Percentiles rank a stretch among this genome's conserved stretches.
phyloP scores from a whole-genome alignment of 805 yeast species.

The Ogataea zsoltii region DNA sequence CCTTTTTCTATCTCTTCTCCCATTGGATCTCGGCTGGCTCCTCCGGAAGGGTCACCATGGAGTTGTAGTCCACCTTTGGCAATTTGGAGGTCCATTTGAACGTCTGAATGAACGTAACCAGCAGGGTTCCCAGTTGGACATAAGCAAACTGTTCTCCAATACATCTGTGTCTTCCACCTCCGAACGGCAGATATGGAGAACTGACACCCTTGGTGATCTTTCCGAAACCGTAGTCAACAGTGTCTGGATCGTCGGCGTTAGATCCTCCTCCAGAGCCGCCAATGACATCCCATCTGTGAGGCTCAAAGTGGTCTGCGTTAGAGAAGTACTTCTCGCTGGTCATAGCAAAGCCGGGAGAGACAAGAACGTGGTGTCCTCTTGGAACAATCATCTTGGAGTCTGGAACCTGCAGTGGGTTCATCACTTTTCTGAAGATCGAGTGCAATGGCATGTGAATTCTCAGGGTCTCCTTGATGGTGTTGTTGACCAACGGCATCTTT shows the following conservation, averaged over 20 bases:
- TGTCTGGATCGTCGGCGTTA: conserved; percentile 40
- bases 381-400: conserved; percentile 81
- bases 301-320: conserved; percentile 67
- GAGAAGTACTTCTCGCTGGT: conserved; percentile 78
- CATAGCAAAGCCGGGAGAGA: conserved; percentile 91
- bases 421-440: conserved; percentile 91
- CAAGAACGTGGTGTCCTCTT: conserved; percentile 83
- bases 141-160: conserved; percentile 98
- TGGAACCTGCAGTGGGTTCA: conserved; percentile 75
- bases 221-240: conserved; percentile 95
- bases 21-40: conserved; percentile 72
- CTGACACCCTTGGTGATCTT: conserved; percentile 93
- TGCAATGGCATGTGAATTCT: conserved; percentile 97
- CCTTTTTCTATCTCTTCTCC: conserved; percentile 57
- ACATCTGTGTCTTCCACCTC: conserved; percentile 99
- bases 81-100: conserved; percentile 72
- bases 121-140: conserved; percentile 84
- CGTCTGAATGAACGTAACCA: conserved; percentile 72
- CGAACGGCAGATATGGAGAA: conserved; percentile 95
- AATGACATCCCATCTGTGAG: conserved; percentile 77
- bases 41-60: conserved; percentile 91
- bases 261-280: conserved; percentile 31
- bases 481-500: conserved; percentile 77
- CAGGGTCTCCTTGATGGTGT: conserved; percentile 87
- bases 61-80: conserved; percentile 75